Evolutionary conservation across 2,329 filamentous ascomycete species (phyloP), one percentile per base, ranked within the genome.

Genomic region (Colletotrichum sp.): DNA sequence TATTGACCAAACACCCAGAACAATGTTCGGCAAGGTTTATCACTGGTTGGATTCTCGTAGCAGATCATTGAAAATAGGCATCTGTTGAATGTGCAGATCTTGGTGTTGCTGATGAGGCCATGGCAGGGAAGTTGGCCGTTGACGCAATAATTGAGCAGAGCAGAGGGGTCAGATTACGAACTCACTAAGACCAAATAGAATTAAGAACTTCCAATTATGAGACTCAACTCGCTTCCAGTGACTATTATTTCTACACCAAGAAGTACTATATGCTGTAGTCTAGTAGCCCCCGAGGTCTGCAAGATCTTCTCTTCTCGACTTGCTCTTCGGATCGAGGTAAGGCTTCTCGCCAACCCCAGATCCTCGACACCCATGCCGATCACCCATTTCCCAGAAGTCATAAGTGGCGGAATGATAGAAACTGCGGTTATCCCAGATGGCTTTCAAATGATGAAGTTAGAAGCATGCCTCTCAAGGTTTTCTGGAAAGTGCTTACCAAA

Each of bases 381-480:
- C 83, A 3, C 87, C 88, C 12, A 84, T 76, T 9, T 82, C 84
- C 5, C 76, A 83, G n/a, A 92, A 93, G 74, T 93, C 92, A 74
- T 89, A 91, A 0, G 90, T 93, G 0, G 90, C 90, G 29, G 87
- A 85, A 69, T 87, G 85, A 75, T 82, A 85, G 6, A 83, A 87
- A 31, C 82, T 86, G 59, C 86, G 82, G 76, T 93, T 93, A 78
- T 93, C 92, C 92, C 92, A 93, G 73, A 93, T 91, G 1, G 90
- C 89, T 80, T 80, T 47, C 58, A 8, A 3, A 31, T 6, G 13
- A 43, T 5, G 7, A 11, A 6, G 54, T 65, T 51, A 51, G 62
- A 38, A 31, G 9, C 21, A 18, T 31, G 7, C 2, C 1, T 54
- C 12, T 54, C 12, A 27, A 11, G 27, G 6, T 4, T 29, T 90